A percentile compares a stretch with the other conserved stretches of the same genome.
phyloP scores from a whole-genome alignment of 768 basidiomycete species.

The Macrolepiota albuminosa region DNA sequence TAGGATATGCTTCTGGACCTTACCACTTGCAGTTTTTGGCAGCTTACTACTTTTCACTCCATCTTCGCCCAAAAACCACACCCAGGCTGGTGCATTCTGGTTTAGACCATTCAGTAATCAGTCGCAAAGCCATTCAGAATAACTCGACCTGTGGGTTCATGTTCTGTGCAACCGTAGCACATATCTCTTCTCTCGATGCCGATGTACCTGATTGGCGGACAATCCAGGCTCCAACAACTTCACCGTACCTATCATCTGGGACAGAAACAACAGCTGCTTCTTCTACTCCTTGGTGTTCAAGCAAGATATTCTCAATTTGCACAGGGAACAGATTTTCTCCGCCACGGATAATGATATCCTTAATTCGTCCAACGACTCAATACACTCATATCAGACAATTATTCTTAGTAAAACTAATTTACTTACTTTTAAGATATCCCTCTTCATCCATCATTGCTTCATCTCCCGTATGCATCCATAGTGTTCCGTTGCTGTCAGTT shows the following conservation, averaged over 20 bases:
- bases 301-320: constrained; percentile 76
- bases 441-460: constrained; percentile 78
- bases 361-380: constrained; percentile 73
- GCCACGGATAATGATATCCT: constrained; percentile 86
- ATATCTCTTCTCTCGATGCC: constrained; percentile 48
- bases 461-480: constrained; percentile 87
- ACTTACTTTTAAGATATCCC: constrained; percentile 69
- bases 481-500: constrained; percentile 43
- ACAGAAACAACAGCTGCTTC: constrained; percentile 77
- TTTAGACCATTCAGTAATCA: neutral
- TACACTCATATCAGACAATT: neutral
- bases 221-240: constrained; percentile 81
- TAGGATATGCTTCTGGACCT: constrained; percentile 79
- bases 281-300: constrained; percentile 46
- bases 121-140: neutral
- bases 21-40: constrained; percentile 85
- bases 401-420: neutral
- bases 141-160: constrained; percentile 77
- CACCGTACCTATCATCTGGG: constrained; percentile 63
- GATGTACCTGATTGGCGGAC: constrained; percentile 39
- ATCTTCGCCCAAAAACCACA: constrained; percentile 79
- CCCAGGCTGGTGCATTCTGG: constrained; percentile 76
- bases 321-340: constrained; percentile 87
- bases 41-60: constrained; percentile 49
- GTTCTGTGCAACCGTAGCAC: constrained; percentile 42